A percentile compares a stretch with the other conserved stretches of the same genome.
phyloP scores from a whole-genome alignment of 305 asterid genomes.

The Fraxinus ornus region DNA sequence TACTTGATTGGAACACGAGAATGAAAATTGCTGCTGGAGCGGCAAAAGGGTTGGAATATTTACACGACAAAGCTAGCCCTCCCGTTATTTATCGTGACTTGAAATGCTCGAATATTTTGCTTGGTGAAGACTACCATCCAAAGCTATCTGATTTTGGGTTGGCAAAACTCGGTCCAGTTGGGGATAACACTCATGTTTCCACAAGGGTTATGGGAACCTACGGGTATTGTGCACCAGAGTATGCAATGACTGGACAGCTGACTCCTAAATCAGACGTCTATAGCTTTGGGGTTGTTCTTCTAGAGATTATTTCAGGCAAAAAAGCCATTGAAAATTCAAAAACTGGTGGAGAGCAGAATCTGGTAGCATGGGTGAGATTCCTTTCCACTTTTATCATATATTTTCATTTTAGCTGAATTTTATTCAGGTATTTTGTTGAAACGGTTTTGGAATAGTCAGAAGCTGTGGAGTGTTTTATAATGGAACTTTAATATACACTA shows the following conservation, averaged over 20 bases:
- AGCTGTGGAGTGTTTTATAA: background rate
- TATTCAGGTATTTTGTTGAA: background rate
- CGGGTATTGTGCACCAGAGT: conserved; percentile 91
- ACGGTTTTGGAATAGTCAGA: background rate
- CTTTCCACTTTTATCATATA: background rate
- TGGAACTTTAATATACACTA: background rate
- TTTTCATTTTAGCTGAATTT: background rate
- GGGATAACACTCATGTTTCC: conserved; percentile 83
- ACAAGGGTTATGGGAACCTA: conserved; percentile 92
- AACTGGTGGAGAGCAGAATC: conserved; percentile 63
- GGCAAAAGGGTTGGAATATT: conserved; percentile 79
- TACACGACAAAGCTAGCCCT: conserved; percentile 82
- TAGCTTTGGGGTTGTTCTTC: conserved; percentile 84
- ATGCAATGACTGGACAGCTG: conserved; percentile 91
- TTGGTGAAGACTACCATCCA: conserved; percentile 66
- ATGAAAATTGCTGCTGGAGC: conserved; percentile 96
- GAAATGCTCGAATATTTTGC: conserved; percentile 81
- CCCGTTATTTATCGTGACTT: conserved; percentile 87
- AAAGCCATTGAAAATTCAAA: conserved; percentile 73
- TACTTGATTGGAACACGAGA: conserved; percentile 75
- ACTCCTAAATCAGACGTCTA: conserved; percentile 82
- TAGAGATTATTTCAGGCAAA: conserved; percentile 83
- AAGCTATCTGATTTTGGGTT: conserved; percentile 85
- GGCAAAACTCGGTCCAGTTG: conserved; percentile 88
- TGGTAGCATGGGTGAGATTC: conserved; percentile 64